Evolutionary conservation across 768 basidiomycete genomes (phyloP), one percentile per base, ranked within the genome.

Genomic region (Daedaleopsis nitida): DNA sequence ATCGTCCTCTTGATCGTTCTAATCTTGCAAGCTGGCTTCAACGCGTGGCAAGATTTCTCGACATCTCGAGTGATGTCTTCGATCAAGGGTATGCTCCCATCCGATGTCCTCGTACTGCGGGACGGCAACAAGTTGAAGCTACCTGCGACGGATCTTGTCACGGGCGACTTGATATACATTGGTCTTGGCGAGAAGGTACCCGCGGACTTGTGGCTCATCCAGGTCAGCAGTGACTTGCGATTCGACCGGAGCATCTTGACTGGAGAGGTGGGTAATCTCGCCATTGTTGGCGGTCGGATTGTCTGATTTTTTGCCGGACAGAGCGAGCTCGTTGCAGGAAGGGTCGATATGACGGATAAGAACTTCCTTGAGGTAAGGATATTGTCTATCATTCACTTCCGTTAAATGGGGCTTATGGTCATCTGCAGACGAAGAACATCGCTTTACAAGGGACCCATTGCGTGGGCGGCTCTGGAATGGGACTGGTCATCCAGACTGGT

Each of bases 141-240:
- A 16, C 58, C 80, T 86, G 45, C 81, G 88, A 42, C 45, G 3
- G 45, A 57, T 11, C 56, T 57, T 14, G 84, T 89, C 8, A 81
- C 83, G 0, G 88, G 88, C 17, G 88, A 90, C 67, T 69, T 90
- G 24, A 80, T 89, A 51, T 76, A 78, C 2, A 80, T 89, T 68
- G 73, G 73, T 34, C 78, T 88, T 47, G 88, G 88, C 21, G 83
- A 85, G 68, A 84, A 87, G 32, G 80, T 89, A 3, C 88, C 88
- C 0, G 87, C 88, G 6, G 88, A 90, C 66, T 58, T 89, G 24
- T 79, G 84, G 55, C 73, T 90, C 21, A 78, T 88, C 47, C 76
- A 84, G 5, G 80, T 78, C 44, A 82, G 79, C 1, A 21, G 52
- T 5, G 86, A 88, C 66, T 70, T 86, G 50, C 79, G 78, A 56